Percentiles rank a stretch among this genome's conserved stretches.
These are phyloP conservation scores for Penicillium psychrosexuale DNA, from an alignment of 2,329 filamentous ascomycete species.

Conservation along the genomic window DNA sequence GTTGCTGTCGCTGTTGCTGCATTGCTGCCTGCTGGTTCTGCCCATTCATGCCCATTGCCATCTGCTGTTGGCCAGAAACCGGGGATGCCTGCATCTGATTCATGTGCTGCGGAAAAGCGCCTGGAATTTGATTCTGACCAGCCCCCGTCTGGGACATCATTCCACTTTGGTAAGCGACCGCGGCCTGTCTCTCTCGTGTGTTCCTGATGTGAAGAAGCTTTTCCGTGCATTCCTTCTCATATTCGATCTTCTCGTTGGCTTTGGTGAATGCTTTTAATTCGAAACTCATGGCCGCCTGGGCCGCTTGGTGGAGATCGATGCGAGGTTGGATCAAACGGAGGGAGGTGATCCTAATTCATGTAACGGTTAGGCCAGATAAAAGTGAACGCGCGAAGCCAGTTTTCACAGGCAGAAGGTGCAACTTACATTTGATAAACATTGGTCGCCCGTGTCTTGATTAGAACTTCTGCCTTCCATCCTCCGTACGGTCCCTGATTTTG, in stretches of 20 bases:
- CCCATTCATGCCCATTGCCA: constrained; percentile 37
- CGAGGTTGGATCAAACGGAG: constrained; percentile 46
- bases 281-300: constrained; percentile 44
- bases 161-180: constrained; percentile 37
- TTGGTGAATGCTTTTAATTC: constrained; percentile 47
- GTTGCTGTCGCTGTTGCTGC: constrained; percentile 30
- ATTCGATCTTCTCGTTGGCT: constrained; percentile 42
- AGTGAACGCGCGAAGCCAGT: not conserved
- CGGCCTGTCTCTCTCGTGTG: constrained; percentile 44
- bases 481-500: constrained; percentile 42
- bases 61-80: constrained; percentile 41
- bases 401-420: not conserved
- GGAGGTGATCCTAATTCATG: constrained; percentile 41
- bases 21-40: constrained; percentile 33
- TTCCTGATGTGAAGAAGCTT: constrained; percentile 47
- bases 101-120: constrained; percentile 50
- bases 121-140: constrained; percentile 41
- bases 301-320: constrained; percentile 37
- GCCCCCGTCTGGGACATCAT: constrained; percentile 38
- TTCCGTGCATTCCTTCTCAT: constrained; percentile 44
- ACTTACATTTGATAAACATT: constrained; percentile 47
- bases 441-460: constrained; percentile 38
- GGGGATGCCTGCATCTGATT: constrained; percentile 53
- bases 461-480: constrained; percentile 46
- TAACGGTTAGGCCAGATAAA: constrained; percentile 10